These are phyloP conservation scores for Rosa chinensis DNA, from an alignment of 306 rosid species.

Conservation along the genomic window DNA sequence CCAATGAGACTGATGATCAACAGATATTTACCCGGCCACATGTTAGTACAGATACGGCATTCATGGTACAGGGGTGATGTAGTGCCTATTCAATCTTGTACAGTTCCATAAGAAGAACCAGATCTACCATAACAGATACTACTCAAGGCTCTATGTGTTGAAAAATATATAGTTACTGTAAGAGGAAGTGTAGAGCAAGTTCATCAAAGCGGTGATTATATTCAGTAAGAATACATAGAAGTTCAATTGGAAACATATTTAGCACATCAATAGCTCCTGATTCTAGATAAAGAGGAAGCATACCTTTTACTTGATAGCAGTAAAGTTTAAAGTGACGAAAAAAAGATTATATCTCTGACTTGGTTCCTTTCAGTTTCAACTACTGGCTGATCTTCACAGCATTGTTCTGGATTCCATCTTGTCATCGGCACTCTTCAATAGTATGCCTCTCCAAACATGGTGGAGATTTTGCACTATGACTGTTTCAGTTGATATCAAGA, in stretches of 20 bases:
- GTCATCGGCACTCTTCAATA: not conserved
- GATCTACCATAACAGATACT: not conserved
- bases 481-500: not conserved
- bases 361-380: not conserved
- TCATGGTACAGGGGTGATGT: not conserved
- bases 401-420: conserved; percentile 5
- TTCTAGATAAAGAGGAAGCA: not conserved
- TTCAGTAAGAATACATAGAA: too few relatives aligned
- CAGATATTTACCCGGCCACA: not conserved
- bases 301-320: not conserved
- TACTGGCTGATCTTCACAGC: not conserved
- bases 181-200: not conserved
- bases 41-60: not conserved
- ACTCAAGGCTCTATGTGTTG: too few relatives aligned
- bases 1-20: not conserved
- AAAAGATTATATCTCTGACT: not conserved
- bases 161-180: too few relatives aligned
- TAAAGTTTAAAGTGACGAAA: not conserved
- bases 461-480: not conserved
- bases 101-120: not conserved
- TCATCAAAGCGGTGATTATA: not conserved
- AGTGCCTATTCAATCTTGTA: not conserved
- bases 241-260: not conserved
- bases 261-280: too few relatives aligned
- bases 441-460: not conserved